These are phyloP conservation scores for Coemansia aciculifera DNA, from an alignment of 192 early-diverging fungal species.

Conservation along the genomic window DNA sequence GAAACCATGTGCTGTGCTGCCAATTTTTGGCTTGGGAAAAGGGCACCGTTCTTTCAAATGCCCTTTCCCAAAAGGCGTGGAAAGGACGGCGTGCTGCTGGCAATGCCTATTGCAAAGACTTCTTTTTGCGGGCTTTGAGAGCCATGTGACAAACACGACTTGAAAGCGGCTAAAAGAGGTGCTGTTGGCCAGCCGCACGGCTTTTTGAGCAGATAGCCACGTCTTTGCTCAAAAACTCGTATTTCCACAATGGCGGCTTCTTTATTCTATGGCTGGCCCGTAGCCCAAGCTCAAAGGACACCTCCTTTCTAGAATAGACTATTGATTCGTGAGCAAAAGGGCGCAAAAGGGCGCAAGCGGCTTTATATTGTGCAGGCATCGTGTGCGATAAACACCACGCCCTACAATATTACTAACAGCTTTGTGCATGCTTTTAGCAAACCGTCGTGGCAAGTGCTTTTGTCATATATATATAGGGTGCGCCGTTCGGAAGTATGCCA, in stretches of 20 bases:
- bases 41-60: background rate
- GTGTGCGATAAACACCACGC: background rate
- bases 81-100: background rate
- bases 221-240: background rate
- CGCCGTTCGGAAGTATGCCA: constrained; percentile 2
- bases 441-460: background rate
- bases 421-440: background rate
- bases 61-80: background rate
- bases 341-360: too few species aligned
- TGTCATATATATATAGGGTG: constrained; percentile 11
- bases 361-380: background rate
- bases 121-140: background rate
- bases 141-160: background rate
- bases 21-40: background rate
- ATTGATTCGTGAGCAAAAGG: constrained; percentile 6
- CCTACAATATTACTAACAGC: background rate
- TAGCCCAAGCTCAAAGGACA: constrained; percentile 6
- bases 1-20: too few species aligned
- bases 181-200: background rate
- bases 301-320: background rate
- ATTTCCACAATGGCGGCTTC: background rate
- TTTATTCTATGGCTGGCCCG: background rate
- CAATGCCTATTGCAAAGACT: background rate
- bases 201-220: background rate
- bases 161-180: background rate